Percentiles rank a stretch among this genome's conserved stretches.
phyloP scores from a whole-genome alignment of 768 basidiomycete species.

The Leucogyrophana mollusca region DNA sequence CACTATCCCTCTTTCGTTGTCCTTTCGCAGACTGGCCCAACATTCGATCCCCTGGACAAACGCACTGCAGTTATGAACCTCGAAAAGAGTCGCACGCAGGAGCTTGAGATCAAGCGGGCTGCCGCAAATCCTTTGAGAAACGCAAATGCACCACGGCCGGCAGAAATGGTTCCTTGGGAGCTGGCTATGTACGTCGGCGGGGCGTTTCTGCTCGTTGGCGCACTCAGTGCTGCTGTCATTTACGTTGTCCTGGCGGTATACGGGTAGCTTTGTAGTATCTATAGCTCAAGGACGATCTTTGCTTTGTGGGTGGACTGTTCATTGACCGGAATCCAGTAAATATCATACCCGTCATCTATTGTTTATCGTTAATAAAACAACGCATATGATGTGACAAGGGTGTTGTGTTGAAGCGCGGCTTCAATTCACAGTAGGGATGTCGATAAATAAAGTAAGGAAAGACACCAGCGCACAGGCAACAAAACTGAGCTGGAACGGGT shows the following conservation, averaged over 20 bases:
- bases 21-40: constrained; percentile 18
- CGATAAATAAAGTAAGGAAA: too few relatives aligned
- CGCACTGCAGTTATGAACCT: constrained; percentile 50
- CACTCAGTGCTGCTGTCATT: constrained; percentile 19
- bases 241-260: constrained; percentile 17
- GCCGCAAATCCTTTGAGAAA: constrained; percentile 4
- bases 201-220: constrained; percentile 24
- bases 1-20: constrained; percentile 90
- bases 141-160: constrained; percentile 1
- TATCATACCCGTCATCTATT: too few relatives aligned
- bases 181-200: constrained; percentile 27
- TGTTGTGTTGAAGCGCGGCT: too few relatives aligned
- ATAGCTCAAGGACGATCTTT: too few relatives aligned
- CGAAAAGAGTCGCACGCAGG: constrained; percentile 43
- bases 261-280: too few relatives aligned
- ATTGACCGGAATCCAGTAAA: too few relatives aligned
- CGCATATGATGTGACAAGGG: too few relatives aligned
- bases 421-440: too few relatives aligned
- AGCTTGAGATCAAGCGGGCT: constrained; percentile 28
- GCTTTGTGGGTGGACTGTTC: too few relatives aligned
- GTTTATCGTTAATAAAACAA: too few relatives aligned
- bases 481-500: too few relatives aligned
- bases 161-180: constrained; percentile 26
- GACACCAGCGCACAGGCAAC: too few relatives aligned
- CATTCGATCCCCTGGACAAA: constrained; percentile 51